A percentile compares a stretch with the other conserved stretches of the same genome.
Evolutionary conservation across 1,139 yeast species (phyloP).

Genomic region (Pneumocystis jirovecii): DNA sequence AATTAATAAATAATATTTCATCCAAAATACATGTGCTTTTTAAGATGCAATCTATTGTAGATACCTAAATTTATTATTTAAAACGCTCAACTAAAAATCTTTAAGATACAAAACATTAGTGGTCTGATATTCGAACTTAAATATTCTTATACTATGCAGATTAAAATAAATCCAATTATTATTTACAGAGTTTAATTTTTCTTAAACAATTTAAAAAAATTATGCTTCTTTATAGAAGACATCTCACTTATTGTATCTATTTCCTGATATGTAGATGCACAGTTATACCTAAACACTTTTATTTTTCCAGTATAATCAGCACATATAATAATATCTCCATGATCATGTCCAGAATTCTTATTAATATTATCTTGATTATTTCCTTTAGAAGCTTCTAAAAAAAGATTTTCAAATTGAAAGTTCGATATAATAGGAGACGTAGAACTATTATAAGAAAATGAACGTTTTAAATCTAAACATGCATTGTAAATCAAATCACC

Average conservation of each 20-base stretch:
- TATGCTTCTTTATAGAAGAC: background rate
- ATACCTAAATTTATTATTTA: no score
- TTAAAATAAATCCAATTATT: background rate
- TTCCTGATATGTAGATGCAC: conserved; percentile 27
- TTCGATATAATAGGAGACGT: conserved; percentile 1
- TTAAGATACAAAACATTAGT: background rate
- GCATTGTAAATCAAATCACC: conserved; percentile 63
- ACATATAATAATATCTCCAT: conserved; percentile 46
- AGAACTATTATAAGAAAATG: conserved; percentile 1
- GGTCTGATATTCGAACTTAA: background rate
- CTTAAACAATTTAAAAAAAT: background rate
- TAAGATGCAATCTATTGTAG: no score
- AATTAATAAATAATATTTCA: no score
- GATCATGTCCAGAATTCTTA: conserved; percentile 1
- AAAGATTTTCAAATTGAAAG: background rate
- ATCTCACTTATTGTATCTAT: background rate
- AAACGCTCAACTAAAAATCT: background rate
- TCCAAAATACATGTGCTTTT: no score
- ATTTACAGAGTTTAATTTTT: background rate
- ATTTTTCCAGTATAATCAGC: conserved; percentile 63
- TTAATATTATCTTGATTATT: background rate
- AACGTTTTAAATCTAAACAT: conserved; percentile 7
- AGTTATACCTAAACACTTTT: conserved; percentile 66
- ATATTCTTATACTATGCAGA: no score
- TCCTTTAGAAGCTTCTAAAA: background rate